Evolutionary conservation across 768 basidiomycete species (phyloP), one percentile per base, ranked within the genome.

Genomic region (Tulasnella sp.): DNA sequence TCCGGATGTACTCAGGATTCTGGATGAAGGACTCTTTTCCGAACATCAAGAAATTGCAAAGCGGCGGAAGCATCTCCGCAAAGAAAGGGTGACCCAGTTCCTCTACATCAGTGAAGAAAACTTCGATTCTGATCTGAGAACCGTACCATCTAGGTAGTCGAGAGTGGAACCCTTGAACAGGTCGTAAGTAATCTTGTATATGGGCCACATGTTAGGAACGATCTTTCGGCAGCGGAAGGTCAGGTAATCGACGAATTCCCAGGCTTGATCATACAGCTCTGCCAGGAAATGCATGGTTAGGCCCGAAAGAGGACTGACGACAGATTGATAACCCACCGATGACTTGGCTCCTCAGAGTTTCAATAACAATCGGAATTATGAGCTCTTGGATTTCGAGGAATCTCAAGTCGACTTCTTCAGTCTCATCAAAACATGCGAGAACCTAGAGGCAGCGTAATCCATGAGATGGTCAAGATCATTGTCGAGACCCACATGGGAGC

Each of bases 251-350:
- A 94, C 88, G 72, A 96, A 84, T 79, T 94, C 93, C 81, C 91
- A 95, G 85, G 93, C 89, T 81, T 93, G 92, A 83, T 95, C 94
- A 80, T 93, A 91, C 58, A 96, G 84, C 80, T 97, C 94, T 93
- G 76, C 79, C 12, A 78, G 71, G 12, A 1, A n/a, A 71, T 70
- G 39, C 67, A 34, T 38, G 74, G 42, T 37, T 71, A 68, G 71
- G 49, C 72, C 54, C 15, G 34, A 19, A 25, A 12, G 54, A 5
- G 14, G 71, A 75, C 36, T n/a, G 54, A 17, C 2, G 31, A 58
- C 40, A 42, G 25, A 29, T 19, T 52, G 45, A 34, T 74, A 9
- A 83, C 88, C 52, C 74, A 93, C 94, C 93, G 72, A 95, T 85
- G 29, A 93, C 81, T 81, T 91, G 91, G 80, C 89, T 87, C 83